A percentile compares a stretch with the other conserved stretches of the same genome.
Conservation (phyloP, 1,284 basidiomycete genomes). For the Trametes versicolor region DNA sequence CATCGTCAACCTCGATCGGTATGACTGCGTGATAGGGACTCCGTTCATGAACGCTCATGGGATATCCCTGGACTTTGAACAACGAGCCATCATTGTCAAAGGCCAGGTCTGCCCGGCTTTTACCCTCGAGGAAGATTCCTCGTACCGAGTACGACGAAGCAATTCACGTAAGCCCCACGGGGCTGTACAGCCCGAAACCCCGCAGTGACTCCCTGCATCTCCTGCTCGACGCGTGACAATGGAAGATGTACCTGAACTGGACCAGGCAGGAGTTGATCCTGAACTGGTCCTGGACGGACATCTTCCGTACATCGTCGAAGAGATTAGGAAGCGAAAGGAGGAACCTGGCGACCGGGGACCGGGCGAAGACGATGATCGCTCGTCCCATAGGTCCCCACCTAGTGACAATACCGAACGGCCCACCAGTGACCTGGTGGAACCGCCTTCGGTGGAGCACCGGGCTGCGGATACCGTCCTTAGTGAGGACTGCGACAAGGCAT, state of each 20-base stretch:
- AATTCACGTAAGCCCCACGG: background rate
- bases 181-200: background rate
- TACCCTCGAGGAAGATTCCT: background rate
- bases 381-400: no score
- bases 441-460: background rate
- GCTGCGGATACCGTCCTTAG: background rate
- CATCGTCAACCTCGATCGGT: conserved; percentile 43
- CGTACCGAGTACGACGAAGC: background rate
- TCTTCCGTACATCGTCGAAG: no score
- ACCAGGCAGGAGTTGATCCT: no score
- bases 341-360: no score
- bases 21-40: conserved; percentile 44
- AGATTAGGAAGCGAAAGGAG: no score
- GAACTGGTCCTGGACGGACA: background rate
- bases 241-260: no score
- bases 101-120: background rate
- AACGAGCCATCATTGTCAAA: conserved; percentile 13
- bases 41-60: conserved; percentile 41
- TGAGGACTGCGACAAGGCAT: conserved; percentile 5
- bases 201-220: no score
- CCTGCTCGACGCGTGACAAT: no score
- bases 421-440: no score
- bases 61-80: conserved; percentile 40
- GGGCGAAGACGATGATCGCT: background rate
- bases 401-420: no score